These are phyloP conservation scores for Gossypium armourianum DNA, from an alignment of 441 rosid genomes.

Conservation along the genomic window DNA sequence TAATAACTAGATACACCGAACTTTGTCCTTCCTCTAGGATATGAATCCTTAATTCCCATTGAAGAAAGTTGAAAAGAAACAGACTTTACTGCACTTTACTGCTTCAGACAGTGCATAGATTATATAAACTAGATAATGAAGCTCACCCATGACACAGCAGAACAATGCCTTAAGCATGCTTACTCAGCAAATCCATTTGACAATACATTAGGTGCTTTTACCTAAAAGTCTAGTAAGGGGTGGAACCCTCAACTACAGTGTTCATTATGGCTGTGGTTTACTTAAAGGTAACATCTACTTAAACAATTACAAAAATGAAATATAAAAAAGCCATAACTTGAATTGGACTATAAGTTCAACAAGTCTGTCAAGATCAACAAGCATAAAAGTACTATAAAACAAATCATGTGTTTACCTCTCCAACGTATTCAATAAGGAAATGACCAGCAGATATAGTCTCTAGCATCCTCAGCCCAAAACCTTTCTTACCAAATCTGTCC, in stretches of 20 bases:
- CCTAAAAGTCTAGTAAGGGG: background rate
- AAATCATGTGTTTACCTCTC: conserved; percentile 54
- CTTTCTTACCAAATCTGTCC: conserved; percentile 80
- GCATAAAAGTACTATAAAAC: background rate
- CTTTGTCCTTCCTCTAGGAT: background rate
- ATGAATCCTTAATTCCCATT: conserved; percentile 7
- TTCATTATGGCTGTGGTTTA: background rate
- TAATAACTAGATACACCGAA: background rate
- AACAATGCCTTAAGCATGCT: background rate
- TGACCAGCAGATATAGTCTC: conserved; percentile 61
- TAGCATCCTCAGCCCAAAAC: conserved; percentile 72
- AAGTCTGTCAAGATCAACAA: background rate
- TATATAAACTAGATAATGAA: background rate
- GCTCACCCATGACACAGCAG: background rate
- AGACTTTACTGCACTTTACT: background rate
- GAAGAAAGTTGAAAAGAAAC: background rate
- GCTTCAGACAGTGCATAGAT: background rate
- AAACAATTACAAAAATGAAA: background rate
- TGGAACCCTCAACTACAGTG: background rate
- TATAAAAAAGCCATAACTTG: background rate
- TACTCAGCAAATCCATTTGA: conserved; percentile 4
- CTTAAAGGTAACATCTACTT: background rate
- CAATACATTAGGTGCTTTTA: background rate
- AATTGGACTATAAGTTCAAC: background rate
- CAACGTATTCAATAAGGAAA: conserved; percentile 91